Conservation (phyloP, 108 stramenopile species). For the Aureococcus anophagefferens region DNA sequence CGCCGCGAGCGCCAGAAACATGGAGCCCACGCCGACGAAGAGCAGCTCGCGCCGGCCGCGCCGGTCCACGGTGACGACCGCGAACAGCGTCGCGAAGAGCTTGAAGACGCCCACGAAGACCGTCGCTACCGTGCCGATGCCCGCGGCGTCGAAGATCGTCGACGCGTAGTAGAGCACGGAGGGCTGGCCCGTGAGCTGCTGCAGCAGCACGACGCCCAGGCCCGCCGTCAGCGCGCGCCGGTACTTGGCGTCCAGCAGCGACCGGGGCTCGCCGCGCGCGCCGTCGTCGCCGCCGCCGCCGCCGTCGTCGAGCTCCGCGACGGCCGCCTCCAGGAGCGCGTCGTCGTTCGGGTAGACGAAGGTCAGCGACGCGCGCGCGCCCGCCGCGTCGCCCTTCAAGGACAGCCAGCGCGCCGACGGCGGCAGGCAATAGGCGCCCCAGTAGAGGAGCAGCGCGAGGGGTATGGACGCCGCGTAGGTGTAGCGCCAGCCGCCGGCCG, state of each 20-base stretch:
- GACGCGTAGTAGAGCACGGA: constrained; percentile 57
- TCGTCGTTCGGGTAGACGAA: constrained; percentile 5
- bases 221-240: constrained; percentile 41
- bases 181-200: constrained; percentile 69
- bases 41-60: constrained; percentile 45
- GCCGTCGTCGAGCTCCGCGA: constrained; percentile 22
- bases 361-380: constrained; percentile 2
- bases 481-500: constrained; percentile 40
- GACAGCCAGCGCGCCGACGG: constrained; percentile 25
- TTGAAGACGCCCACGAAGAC: constrained; percentile 56
- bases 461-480: constrained; percentile 22
- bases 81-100: constrained; percentile 45
- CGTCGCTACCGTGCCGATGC: constrained; percentile 39
- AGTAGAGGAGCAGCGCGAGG: constrained; percentile 25
- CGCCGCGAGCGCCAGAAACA: constrained; percentile 39
- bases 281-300: background rate
- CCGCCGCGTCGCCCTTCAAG: constrained; percentile 3
- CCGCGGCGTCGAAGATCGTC: constrained; percentile 55
- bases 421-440: constrained; percentile 24
- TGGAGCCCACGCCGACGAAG: constrained; percentile 35
- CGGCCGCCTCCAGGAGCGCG: constrained; percentile 6
- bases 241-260: constrained; percentile 19
- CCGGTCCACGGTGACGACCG: constrained; percentile 44
- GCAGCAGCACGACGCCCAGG: constrained; percentile 49
- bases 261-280: constrained; percentile 3